Percentiles rank a stretch among this genome's conserved stretches.
These are phyloP conservation scores for Cryphonectria naterciae DNA, from an alignment of 2,329 filamentous ascomycete species.

Conservation along the genomic window DNA sequence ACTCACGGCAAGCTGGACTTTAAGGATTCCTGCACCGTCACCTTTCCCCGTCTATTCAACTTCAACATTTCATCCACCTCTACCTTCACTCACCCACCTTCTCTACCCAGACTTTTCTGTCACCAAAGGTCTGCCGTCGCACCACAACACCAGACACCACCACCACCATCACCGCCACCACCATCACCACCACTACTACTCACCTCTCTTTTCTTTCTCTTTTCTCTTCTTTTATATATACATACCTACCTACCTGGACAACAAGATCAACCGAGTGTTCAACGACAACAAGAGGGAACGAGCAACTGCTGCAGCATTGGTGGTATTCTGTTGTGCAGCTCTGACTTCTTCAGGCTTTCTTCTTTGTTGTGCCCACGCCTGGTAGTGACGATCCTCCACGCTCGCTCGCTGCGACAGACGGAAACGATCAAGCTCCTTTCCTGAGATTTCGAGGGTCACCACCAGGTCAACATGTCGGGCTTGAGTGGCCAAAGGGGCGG, in stretches of 20 bases:
- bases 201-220: not conserved
- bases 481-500: conserved; percentile 42
- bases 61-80: conserved; percentile 21
- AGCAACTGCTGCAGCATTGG: not conserved
- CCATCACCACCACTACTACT: not conserved
- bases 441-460: not conserved
- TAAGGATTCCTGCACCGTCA: conserved; percentile 23
- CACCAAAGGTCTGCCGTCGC: not conserved
- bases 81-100: conserved; percentile 8
- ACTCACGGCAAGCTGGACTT: not conserved
- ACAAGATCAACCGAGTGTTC: not conserved
- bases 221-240: not conserved
- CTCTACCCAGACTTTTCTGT: not conserved
- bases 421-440: no score
- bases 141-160: conserved; percentile 3
- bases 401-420: not conserved
- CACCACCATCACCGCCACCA: not conserved
- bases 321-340: not conserved
- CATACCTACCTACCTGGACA: not conserved
- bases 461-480: conserved; percentile 42
- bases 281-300: not conserved
- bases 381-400: no score
- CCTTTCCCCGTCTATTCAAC: conserved; percentile 23
- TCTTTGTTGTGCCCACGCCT: not conserved
- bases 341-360: not conserved